Percentiles rank a stretch among this genome's conserved stretches.
phyloP scores from a whole-genome alignment of 2,329 filamentous ascomycete genomes.

The Aspergillus caelatus region DNA sequence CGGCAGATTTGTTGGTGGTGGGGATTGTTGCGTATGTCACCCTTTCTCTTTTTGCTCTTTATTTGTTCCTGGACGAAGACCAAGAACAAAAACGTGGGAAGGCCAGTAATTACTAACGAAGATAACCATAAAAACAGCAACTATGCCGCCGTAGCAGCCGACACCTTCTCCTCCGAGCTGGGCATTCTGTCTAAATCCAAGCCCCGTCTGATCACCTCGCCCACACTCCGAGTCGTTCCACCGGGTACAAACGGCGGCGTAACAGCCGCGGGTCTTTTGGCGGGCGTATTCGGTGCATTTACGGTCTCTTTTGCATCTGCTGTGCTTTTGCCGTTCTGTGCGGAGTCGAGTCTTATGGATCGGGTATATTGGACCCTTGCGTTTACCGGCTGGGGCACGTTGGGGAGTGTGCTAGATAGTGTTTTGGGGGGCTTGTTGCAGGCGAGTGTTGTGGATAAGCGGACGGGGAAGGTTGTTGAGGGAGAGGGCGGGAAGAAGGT shows the following conservation, averaged over 20 bases:
- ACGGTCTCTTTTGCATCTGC: constrained; percentile 69
- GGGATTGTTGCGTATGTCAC: constrained; percentile 44
- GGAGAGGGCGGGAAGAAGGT: constrained; percentile 72
- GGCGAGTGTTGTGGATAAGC: constrained; percentile 80
- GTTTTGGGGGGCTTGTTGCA: constrained; percentile 83
- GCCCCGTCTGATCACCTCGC: constrained; percentile 85
- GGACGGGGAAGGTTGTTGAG: constrained; percentile 85
- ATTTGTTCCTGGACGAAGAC: background rate
- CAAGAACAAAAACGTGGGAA: background rate
- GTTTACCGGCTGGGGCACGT: constrained; percentile 71
- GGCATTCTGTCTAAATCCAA: constrained; percentile 78
- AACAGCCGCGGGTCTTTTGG: constrained; percentile 70
- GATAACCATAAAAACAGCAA: constrained; percentile 51
- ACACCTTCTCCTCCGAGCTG: constrained; percentile 94
- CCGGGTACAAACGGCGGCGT: constrained; percentile 94
- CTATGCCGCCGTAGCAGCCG: constrained; percentile 88
- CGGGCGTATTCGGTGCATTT: constrained; percentile 73
- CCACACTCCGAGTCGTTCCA: constrained; percentile 74
- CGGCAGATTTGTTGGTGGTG: constrained; percentile 42
- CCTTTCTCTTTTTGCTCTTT: background rate
- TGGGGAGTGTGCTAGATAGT: constrained; percentile 85
- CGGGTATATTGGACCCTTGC: constrained; percentile 53
- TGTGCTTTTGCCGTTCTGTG: constrained; percentile 70
- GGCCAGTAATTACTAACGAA: background rate
- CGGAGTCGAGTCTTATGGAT: constrained; percentile 46